These are phyloP conservation scores for Penicillium turbatum DNA, from an alignment of 495 filamentous ascomycete species.

Conservation along the genomic window DNA sequence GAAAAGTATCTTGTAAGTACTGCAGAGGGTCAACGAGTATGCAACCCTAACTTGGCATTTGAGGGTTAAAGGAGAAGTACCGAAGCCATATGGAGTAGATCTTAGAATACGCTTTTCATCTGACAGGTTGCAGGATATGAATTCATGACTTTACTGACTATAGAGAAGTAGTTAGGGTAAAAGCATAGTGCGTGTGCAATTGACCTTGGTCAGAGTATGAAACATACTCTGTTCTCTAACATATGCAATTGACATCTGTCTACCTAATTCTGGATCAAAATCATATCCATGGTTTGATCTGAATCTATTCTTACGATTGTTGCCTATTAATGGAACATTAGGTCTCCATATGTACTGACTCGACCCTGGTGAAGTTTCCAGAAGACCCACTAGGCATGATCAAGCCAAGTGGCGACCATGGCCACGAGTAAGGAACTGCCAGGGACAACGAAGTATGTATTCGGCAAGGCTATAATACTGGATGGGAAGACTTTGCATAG, in stretches of 20 bases:
- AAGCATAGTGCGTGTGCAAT: too few relatives aligned
- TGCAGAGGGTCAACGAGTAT: neutral
- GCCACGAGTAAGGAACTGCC: conserved; percentile 38
- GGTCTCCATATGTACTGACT: neutral
- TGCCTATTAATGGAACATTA: neutral
- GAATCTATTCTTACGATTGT: neutral
- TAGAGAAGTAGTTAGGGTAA: neutral
- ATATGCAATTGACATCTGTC: conserved; percentile 13
- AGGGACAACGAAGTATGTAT: conserved; percentile 31
- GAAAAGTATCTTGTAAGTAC: neutral
- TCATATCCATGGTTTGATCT: neutral
- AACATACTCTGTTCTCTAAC: too few relatives aligned
- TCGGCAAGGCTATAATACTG: conserved; percentile 21
- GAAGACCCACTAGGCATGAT: conserved; percentile 16
- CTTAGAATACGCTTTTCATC: neutral
- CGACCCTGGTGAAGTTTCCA: conserved; percentile 9
- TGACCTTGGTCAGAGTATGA: too few relatives aligned
- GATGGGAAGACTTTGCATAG: conserved; percentile 24
- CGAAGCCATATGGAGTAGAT: neutral
- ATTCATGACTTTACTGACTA: neutral
- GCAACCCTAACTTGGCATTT: neutral
- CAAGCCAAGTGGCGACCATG: conserved; percentile 6
- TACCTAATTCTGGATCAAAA: neutral
- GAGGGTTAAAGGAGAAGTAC: neutral
- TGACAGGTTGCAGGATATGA: neutral